phyloP scores from a whole-genome alignment of 2,329 filamentous ascomycete genomes.

The Geosmithia morbida region DNA sequence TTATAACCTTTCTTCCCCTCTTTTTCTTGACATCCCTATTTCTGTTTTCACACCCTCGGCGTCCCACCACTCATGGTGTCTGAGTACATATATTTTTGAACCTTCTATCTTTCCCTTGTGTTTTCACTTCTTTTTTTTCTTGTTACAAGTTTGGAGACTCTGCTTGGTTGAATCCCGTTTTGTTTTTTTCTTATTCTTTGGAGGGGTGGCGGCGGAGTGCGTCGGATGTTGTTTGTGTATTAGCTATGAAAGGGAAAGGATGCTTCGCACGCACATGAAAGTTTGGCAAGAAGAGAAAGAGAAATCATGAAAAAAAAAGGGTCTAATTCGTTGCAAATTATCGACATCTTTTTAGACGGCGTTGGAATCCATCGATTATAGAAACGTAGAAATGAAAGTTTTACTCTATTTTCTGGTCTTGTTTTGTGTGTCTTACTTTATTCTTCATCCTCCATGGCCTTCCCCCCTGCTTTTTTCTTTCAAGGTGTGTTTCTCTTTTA shows the following conservation, averaged over 20 bases:
- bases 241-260: too few species aligned
- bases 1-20: slow-evolving; percentile 6
- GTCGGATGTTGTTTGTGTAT: too few species aligned
- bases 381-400: slow-evolving; percentile 22
- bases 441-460: not conserved
- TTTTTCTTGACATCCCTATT: not conserved
- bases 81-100: slow-evolving; percentile 8
- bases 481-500: too few species aligned
- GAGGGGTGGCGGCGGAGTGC: too few species aligned
- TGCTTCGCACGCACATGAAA: too few species aligned
- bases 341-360: slow-evolving; percentile 16
- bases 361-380: slow-evolving; percentile 16
- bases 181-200: slow-evolving; percentile 8
- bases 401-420: slow-evolving; percentile 7
- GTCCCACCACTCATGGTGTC: slow-evolving; percentile 4
- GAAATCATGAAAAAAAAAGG: slow-evolving; percentile 6
- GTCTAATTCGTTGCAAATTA: slow-evolving; percentile 20
- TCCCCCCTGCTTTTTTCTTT: too few species aligned
- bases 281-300: too few species aligned
- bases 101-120: slow-evolving; percentile 7
- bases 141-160: slow-evolving; percentile 12
- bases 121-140: not conserved
- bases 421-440: slow-evolving; percentile 18
- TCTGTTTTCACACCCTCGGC: not conserved
- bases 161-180: slow-evolving; percentile 12